Base-by-base conservation (phyloP, 164 flowering plant species). In the Cinnamomum chago region DNA sequence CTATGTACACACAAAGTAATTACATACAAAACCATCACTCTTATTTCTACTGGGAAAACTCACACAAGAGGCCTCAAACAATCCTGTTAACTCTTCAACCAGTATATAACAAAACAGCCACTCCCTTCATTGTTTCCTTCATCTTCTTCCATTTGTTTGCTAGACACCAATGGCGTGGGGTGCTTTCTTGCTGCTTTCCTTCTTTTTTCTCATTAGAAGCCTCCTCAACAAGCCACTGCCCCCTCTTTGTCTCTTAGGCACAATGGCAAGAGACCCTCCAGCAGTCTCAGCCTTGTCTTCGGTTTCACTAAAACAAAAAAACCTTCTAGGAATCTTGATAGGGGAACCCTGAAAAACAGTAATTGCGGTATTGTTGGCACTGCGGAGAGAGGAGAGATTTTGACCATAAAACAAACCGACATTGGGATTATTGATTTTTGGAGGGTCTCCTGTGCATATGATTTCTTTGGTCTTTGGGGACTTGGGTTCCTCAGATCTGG, bases 151-250 rank as follows among this genome's bases (percentile, higher is more conserved):
- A 30, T 15, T 22, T n/a, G 66, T 12, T 20, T n/a, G 66, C 66
- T 64, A 66, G 40, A 72, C 68, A 70, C 28, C 76, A 71, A 81
- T 72, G 18, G 83, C 77, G 17, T 72, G 79, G 23, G 83, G 62
- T 58, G 62, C 76, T 79, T 83, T 84, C 82, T 80, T 86, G 71
- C 78, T 79, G 74, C 77, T 78, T 13, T 82, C 83, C 79, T 77
- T 89, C 84, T 82, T 94, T 85, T 84, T 89, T 81, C 92, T 87
- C 65, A 83, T 69, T 51, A 92, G 73, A 5, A 94, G 84, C 82
- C 82, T 91, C 86, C 83, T 84, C 25, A 89, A 76, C n/a, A 91
- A 84, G 67, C 89, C 85, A 17, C 83, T 77, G 64, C 87, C 84
- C 14, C 83, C 76, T 72, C 87, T 84, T 24, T 78, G 79, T 77